These are phyloP conservation scores for Hebeloma cylindrosporum DNA, from an alignment of 768 basidiomycete species.

Conservation along the genomic window DNA sequence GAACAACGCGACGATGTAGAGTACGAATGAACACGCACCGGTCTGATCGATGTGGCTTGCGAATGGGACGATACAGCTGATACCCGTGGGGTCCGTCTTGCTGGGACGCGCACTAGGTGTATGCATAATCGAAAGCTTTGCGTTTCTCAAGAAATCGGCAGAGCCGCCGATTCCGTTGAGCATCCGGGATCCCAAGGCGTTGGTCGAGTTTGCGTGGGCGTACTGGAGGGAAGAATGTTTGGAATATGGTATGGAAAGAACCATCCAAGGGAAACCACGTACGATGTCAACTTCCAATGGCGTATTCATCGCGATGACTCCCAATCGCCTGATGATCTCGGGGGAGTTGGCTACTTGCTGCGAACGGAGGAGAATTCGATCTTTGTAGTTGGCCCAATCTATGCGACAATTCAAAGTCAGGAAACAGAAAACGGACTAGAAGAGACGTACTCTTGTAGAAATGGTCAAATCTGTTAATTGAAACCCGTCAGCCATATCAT, in stretches of 20 bases:
- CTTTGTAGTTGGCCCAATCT: constrained; percentile 49
- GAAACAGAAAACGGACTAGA: not conserved
- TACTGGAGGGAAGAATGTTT: constrained; percentile 28
- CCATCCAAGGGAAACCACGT: constrained; percentile 13
- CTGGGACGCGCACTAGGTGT: constrained; percentile 48
- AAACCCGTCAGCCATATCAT: too few relatives aligned
- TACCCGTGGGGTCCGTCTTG: constrained; percentile 48
- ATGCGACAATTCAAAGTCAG: not conserved
- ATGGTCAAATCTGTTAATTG: too few relatives aligned
- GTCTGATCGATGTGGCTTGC: constrained; percentile 49
- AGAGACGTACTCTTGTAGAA: constrained; percentile 41
- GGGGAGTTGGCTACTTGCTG: constrained; percentile 53
- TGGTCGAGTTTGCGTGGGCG: constrained; percentile 52
- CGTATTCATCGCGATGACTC: constrained; percentile 53
- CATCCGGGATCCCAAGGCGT: constrained; percentile 50
- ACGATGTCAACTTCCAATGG: constrained; percentile 52
- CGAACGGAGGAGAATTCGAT: constrained; percentile 46
- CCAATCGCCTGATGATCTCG: constrained; percentile 47
- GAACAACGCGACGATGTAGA: not conserved
- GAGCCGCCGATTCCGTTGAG: constrained; percentile 50
- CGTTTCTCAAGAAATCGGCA: constrained; percentile 48
- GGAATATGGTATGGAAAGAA: not conserved
- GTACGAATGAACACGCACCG: constrained; percentile 27
- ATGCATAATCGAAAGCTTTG: constrained; percentile 52
- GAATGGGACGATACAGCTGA: constrained; percentile 51